A percentile compares a stretch with the other conserved stretches of the same genome.
phyloP scores from a whole-genome alignment of 2,329 filamentous ascomycete genomes.

The Penicillium sp. region DNA sequence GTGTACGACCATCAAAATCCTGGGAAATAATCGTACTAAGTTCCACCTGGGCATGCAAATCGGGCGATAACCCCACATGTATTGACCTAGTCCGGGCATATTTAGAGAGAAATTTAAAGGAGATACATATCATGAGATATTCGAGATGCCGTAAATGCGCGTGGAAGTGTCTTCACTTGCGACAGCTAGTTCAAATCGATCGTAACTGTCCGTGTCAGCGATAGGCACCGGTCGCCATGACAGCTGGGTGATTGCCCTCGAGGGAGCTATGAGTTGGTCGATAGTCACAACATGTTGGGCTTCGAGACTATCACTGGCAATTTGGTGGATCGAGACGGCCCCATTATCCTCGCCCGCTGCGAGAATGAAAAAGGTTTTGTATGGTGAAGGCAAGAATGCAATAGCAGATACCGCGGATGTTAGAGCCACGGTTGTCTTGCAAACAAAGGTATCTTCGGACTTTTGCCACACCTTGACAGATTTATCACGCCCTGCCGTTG shows the following conservation, averaged over 20 bases:
- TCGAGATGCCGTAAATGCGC: conserved; percentile 37
- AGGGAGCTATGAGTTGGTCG: conserved; percentile 49
- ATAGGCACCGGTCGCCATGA: conserved; percentile 58
- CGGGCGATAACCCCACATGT: no score
- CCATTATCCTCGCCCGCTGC: conserved; percentile 49
- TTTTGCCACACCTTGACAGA: conserved; percentile 66
- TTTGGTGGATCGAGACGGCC: conserved; percentile 40
- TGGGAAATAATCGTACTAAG: no score
- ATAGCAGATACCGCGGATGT: conserved; percentile 65
- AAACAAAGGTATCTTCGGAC: conserved; percentile 45
- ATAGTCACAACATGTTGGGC: conserved; percentile 29
- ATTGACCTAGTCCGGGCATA: no score
- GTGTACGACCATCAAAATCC: no score
- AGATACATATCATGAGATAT: conserved; percentile 22
- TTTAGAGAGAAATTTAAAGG: no score
- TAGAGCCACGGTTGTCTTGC: conserved; percentile 52
- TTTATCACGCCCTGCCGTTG: conserved; percentile 88
- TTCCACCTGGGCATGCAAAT: no score
- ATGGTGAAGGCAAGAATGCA: conserved; percentile 52
- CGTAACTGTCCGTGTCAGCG: conserved; percentile 10
- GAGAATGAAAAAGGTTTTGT: conserved; percentile 34
- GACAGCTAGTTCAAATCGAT: conserved; percentile 39
- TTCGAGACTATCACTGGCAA: conserved; percentile 32
- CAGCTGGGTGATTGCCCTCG: conserved; percentile 62
- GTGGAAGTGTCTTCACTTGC: conserved; percentile 46